phyloP scores from a whole-genome alignment of 371 early-diverging fungal species.

The Entomophthora muscae region DNA sequence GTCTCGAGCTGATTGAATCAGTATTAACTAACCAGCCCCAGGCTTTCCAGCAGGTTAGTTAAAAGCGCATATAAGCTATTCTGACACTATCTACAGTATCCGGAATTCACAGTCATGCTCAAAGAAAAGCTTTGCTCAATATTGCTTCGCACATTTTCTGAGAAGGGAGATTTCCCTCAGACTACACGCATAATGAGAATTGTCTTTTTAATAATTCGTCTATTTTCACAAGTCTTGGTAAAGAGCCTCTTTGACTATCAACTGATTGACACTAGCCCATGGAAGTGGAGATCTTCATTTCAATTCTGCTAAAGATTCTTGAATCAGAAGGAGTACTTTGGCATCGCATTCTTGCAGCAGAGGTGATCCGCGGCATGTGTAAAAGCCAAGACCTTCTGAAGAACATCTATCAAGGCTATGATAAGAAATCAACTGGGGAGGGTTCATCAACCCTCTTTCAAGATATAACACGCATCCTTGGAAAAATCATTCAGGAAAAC shows the following conservation, averaged over 20 bases:
- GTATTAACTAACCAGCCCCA: conserved; percentile 57
- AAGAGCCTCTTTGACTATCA: conserved; percentile 5
- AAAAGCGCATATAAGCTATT: conserved; percentile 1
- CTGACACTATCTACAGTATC: conserved; percentile 27
- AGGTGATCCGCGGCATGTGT: conserved; percentile 55
- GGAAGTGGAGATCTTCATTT: conserved; percentile 86
- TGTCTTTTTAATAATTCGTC: conserved; percentile 56
- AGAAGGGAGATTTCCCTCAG: conserved; percentile 65
- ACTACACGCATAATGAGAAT: conserved; percentile 72
- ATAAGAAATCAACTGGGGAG: conserved; percentile 21
- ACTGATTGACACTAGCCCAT: conserved; percentile 39
- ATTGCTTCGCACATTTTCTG: conserved; percentile 76
- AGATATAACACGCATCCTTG: conserved; percentile 62
- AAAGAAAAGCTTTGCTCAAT: conserved; percentile 73
- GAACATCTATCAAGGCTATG: conserved; percentile 56
- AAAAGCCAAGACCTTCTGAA: conserved; percentile 34
- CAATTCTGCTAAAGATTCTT: conserved; percentile 65
- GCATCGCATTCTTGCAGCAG: conserved; percentile 78
- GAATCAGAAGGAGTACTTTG: conserved; percentile 58
- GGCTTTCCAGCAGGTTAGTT: conserved; percentile 48
- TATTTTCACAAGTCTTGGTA: conserved; percentile 56
- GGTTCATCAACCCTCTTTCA: conserved; percentile 53
- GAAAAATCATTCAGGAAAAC: conserved; percentile 59
- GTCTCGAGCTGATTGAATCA: conserved; percentile 85
- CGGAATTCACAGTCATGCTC: conserved; percentile 44